A percentile compares a stretch with the other conserved stretches of the same genome.
These are phyloP conservation scores for Phyllosticta citriasiana DNA, from an alignment of 2,329 filamentous ascomycete species.

Conservation along the genomic window DNA sequence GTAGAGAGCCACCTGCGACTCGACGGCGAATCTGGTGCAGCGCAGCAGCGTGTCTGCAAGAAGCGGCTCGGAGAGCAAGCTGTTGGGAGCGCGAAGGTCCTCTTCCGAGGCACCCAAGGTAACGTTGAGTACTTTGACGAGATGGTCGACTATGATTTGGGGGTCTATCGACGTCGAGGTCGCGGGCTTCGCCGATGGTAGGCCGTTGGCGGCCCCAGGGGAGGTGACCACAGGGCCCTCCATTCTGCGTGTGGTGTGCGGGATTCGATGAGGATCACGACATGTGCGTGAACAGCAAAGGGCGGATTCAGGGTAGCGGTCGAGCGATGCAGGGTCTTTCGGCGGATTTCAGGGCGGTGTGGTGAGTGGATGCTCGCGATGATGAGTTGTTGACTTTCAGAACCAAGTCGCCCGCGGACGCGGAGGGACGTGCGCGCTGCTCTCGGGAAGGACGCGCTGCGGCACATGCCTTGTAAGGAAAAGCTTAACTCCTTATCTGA, in stretches of 20 bases:
- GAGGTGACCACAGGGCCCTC: conserved; percentile 29
- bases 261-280: conserved; percentile 1
- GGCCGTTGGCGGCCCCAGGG: conserved; percentile 31
- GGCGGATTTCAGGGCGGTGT: neutral
- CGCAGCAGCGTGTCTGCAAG: conserved; percentile 74
- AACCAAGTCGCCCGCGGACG: neutral
- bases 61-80: conserved; percentile 64
- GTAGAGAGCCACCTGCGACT: conserved; percentile 80
- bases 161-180: conserved; percentile 33
- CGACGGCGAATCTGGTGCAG: conserved; percentile 81
- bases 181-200: conserved; percentile 18
- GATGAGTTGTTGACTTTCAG: neutral
- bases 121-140: conserved; percentile 38
- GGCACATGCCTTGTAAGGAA: neutral
- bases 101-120: conserved; percentile 46
- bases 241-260: conserved; percentile 19
- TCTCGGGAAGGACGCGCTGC: neutral
- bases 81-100: conserved; percentile 73
- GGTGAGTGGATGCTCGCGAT: neutral
- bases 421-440: neutral
- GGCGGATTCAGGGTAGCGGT: neutral
- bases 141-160: conserved; percentile 38
- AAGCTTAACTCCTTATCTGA: neutral
- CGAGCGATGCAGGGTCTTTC: neutral
- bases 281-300: neutral